Base-by-base conservation (phyloP, 2,329 filamentous ascomycete genomes). In the Scleromitrula shiraiana region DNA sequence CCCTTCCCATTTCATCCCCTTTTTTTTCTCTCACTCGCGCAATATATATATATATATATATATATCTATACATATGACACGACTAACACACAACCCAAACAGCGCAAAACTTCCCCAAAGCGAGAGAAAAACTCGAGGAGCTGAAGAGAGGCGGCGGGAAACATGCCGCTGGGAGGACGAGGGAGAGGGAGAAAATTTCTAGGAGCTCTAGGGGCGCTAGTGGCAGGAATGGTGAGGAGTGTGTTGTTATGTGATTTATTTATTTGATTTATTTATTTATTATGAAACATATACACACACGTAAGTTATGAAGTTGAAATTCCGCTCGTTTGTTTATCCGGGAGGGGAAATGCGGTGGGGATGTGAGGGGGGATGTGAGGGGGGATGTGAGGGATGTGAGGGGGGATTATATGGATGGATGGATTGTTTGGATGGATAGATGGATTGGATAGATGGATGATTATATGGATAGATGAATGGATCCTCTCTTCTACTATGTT, bases 51-150 rank as follows among this genome's bases (percentile, higher is more conserved):
- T 6, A 33, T 26, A 36, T 8, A 15, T 30, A 5, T 30, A 30
- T 33, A 17, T 2, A 33, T 26, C 27, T 6, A 4, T 33, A 19
- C 2, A n/a, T 22, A n/a, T 17, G 19, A 5, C 3, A 23, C 19
- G 5, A 20, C 37, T 39, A 27, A 50, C 45, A 49, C 57, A 50
- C 50, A 39, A 15, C 27, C 17, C 23, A 4, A 51, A 45, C 56
- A 95, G 91, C 90, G 50, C 91, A 97, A 70, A 88, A 94, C 62
- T 95, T 94, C 63, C 85, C 87, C 37, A 95, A 96, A 67, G 93
- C 93, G 12, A 82, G 91, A 50, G 89, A 96, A 62, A 80, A 91
- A 40, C 77, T 98, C 5, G 91, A 97, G 64, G 93, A 97, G 57
- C 76, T 98, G 46, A 95, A 94, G 69, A 79, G 81, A 53, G 81